Evolutionary conservation across 139 green algal genomes (phyloP).

Genomic region (Coelastrella sp.): DNA sequence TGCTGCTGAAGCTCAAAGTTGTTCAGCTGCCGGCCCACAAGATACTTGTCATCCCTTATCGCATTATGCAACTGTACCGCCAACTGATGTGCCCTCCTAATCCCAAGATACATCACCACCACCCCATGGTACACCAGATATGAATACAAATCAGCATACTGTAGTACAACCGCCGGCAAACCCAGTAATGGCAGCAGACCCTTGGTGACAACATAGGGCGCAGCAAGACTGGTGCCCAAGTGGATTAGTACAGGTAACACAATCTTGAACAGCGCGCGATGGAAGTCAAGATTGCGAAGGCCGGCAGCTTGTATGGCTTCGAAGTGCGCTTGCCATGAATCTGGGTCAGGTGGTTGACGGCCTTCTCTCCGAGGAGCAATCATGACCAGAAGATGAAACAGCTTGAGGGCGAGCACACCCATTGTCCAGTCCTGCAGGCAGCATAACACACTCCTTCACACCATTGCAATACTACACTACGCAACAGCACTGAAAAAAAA

Average conservation of each 20-base stretch:
- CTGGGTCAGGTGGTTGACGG: background rate
- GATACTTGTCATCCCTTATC: constrained; percentile 54
- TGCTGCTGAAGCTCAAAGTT: constrained; percentile 46
- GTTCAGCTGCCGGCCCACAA: constrained; percentile 47
- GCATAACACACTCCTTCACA: background rate
- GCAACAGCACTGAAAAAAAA: no score
- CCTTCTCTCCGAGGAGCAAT: constrained; percentile 33
- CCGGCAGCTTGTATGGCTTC: constrained; percentile 42
- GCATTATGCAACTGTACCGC: constrained; percentile 48
- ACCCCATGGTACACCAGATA: constrained; percentile 24
- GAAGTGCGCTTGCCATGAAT: constrained; percentile 43
- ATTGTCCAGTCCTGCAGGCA: constrained; percentile 47
- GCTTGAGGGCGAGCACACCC: constrained; percentile 50
- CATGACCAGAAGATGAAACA: constrained; percentile 44
- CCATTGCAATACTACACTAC: no score
- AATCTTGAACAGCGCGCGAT: constrained; percentile 16
- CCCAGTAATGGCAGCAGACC: constrained; percentile 45
- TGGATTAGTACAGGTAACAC: constrained; percentile 43
- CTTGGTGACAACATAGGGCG: constrained; percentile 32
- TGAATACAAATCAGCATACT: constrained; percentile 30
- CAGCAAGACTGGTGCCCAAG: constrained; percentile 33
- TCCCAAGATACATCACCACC: background rate
- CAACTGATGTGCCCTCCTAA: background rate
- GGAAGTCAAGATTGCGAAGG: constrained; percentile 35
- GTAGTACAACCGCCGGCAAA: constrained; percentile 28